Base-by-base conservation (phyloP, 345 rosid genomes). In the Dovyalis caffra region DNA sequence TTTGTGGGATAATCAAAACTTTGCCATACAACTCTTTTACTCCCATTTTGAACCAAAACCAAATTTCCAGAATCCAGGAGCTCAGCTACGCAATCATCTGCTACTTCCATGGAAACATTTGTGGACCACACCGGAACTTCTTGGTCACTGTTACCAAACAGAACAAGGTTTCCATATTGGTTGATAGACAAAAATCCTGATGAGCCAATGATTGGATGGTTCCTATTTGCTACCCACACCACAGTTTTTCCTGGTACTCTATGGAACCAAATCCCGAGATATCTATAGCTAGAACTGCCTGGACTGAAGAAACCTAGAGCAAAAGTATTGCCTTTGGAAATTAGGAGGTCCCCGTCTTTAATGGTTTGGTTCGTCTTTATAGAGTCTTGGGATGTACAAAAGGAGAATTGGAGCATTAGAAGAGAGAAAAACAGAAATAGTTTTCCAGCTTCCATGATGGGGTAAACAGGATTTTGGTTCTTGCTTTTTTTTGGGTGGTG, bases 171-270 rank as follows among this genome's bases (percentile, higher is more conserved):
- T 29, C 68, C 68, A 26, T 51, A 4, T 9, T n/a, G 57, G 33
- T 34, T 25, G 3, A 74, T 8, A 8, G 35, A 53, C 11, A 74
- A 57, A 21, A 18, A 47, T 28, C 72, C 77, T 2, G 66, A 74
- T 1, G 51, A 29, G 4, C 37, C 72, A 26, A 23, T 53, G 60
- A 74, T 66, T 6, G 77, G 77, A 51, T 35, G 20, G 56, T 56
- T 32, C 29, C 77, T 74, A 9, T 74, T 66, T n/a, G 77, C 77
- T 7, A 66, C 77, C 77, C 77, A 74, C 32, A 74, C 66, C 45
- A 67, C 77, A 4, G 57, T 33, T 6, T 35, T 38, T 4, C 6
- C 72, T n/a, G 57, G 56, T 16, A 26, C 1, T 38, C 43, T 63
- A 28, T 58, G 1, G 23, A 37, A 72, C 67, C 68, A 61, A 11